Conservation (phyloP, 495 filamentous ascomycete genomes). For the Penicilliopsis zonata region DNA sequence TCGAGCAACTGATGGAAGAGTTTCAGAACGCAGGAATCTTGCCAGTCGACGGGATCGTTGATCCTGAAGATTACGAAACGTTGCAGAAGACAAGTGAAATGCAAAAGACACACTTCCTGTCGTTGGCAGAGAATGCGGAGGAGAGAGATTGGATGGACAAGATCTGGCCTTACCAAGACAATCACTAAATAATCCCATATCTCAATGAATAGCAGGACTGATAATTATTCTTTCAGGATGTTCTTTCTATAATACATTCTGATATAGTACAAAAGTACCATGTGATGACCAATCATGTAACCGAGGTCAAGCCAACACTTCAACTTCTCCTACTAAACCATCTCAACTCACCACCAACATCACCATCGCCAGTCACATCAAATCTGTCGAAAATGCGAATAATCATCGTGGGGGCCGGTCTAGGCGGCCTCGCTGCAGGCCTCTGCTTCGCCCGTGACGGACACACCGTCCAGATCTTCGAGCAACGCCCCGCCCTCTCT, state of each 20-base stretch:
- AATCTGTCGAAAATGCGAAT: no score
- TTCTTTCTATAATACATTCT: not conserved
- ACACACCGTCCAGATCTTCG: no score
- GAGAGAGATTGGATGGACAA: constrained; percentile 14
- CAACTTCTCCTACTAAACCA: no score
- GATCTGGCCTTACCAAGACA: constrained; percentile 26
- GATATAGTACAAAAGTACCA: no score
- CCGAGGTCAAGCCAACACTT: no score
- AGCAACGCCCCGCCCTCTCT: no score
- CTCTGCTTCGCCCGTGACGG: no score
- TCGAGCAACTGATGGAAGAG: constrained; percentile 12
- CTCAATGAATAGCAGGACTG: not conserved
- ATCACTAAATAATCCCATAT: not conserved
- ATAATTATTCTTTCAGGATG: not conserved
- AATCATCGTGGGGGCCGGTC: no score
- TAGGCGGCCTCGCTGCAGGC: no score
- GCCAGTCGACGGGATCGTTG: constrained; percentile 18
- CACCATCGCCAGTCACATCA: no score
- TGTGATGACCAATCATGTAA: no score
- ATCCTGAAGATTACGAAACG: constrained; percentile 10
- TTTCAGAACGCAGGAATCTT: constrained; percentile 16
- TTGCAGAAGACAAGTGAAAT: constrained; percentile 7
- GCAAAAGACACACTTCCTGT: constrained; percentile 16
- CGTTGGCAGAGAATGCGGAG: constrained; percentile 11
- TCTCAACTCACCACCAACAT: no score